Percentiles rank a stretch among this genome's conserved stretches.
Conservation (phyloP, 257 asterid genomes). For the Solanum clarkiae region DNA sequence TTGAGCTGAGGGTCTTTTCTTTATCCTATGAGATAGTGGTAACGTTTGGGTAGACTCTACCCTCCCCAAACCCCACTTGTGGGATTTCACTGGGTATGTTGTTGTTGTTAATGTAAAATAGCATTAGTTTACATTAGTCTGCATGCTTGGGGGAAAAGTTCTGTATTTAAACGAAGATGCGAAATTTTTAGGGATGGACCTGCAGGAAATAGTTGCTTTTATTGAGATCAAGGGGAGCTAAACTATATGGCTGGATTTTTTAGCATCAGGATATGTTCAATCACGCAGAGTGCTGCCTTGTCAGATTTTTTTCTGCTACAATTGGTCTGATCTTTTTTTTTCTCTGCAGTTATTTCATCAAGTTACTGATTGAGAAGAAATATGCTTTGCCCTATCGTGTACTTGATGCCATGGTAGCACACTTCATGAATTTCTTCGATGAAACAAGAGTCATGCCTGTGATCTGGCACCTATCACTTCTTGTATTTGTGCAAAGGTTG, state of each 20-base stretch:
- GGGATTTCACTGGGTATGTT: too few relatives aligned
- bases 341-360: constrained; percentile 70
- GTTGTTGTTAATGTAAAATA: neutral
- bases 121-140: neutral
- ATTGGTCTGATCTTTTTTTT: neutral
- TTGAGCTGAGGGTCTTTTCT: too few relatives aligned
- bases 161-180: neutral
- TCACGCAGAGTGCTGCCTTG: neutral
- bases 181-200: neutral
- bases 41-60: too few relatives aligned
- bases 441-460: constrained; percentile 90
- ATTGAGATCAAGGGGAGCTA: neutral
- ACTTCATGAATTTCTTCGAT: constrained; percentile 66
- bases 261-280: neutral
- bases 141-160: neutral
- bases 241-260: neutral
- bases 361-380: constrained; percentile 83
- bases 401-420: constrained; percentile 84
- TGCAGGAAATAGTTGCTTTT: neutral
- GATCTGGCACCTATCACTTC: constrained; percentile 97
- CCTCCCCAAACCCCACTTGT: too few relatives aligned
- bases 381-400: constrained; percentile 96
- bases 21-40: too few relatives aligned
- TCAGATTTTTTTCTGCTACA: neutral
- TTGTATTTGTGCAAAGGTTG: constrained; percentile 87